phyloP scores from a whole-genome alignment of 208 protist genomes.

The Leishmania martiniquensis region DNA sequence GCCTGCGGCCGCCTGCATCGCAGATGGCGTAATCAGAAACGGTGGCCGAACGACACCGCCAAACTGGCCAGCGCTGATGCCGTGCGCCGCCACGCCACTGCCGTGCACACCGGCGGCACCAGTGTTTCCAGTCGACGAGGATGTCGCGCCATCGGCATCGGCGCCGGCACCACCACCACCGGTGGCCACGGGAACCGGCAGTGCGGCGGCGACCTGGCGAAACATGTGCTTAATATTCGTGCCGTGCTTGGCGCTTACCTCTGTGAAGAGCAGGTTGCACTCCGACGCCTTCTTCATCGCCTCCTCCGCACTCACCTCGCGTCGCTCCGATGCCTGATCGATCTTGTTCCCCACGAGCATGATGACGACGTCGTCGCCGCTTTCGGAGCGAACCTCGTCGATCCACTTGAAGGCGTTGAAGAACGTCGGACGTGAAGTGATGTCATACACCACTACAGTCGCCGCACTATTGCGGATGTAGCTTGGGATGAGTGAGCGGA shows the following conservation, averaged over 20 bases:
- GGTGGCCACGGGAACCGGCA: conserved; percentile 33
- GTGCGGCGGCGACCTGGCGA: conserved; percentile 61
- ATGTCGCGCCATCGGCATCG: not conserved
- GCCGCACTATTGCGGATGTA: conserved; percentile 97
- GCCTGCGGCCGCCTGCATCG: conserved; percentile 17
- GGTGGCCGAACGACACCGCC: conserved; percentile 25
- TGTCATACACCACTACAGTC: conserved; percentile 98
- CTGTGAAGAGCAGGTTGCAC: conserved; percentile 94
- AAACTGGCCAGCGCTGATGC: conserved; percentile 16
- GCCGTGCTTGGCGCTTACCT: conserved; percentile 94
- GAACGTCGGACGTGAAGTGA: conserved; percentile 96
- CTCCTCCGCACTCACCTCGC: conserved; percentile 84
- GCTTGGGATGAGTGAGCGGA: conserved; percentile 93
- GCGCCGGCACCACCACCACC: not conserved
- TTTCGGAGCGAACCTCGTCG: conserved; percentile 97
- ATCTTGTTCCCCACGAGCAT: conserved; percentile 98
- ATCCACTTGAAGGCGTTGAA: conserved; percentile 96
- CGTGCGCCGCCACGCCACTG: not conserved
- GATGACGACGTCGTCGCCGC: conserved; percentile 95
- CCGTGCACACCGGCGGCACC: not conserved
- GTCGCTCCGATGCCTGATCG: conserved; percentile 81
- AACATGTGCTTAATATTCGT: conserved; percentile 83
- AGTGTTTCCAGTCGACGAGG: not conserved
- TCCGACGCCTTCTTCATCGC: conserved; percentile 80
- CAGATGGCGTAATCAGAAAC: conserved; percentile 25